Evolutionary conservation across 1,284 basidiomycete species (phyloP), one percentile per base, ranked within the genome.

Genomic region (Puccinia coronata): DNA sequence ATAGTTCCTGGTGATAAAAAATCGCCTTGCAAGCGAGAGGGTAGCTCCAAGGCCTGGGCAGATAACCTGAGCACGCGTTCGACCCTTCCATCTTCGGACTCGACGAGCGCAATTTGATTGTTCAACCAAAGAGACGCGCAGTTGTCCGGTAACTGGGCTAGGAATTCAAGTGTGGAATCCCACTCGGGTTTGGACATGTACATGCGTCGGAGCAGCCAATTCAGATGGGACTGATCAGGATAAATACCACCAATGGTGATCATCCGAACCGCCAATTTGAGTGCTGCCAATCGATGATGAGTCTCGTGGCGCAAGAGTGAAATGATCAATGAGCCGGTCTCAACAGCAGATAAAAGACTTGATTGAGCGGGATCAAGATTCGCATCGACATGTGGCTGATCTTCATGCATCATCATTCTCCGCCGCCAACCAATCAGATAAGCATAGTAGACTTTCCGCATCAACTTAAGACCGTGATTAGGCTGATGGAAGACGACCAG

Each of bases 251-350:
- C 78, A 20, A 71, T 80, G 36, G 69, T 61, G 34, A 80, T 73
- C 78, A 80, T 80, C 65, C 78, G 78, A 20, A 63, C 57, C 14
- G 78, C 78, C 36, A 80, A 53, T 43, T 80, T 71, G 67, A 80
- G 78, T 28, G 67, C 78, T 18, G 53, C 67, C 36, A 73, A 36
- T 49, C 78, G 78, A 49, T 80, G 53, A 72, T 63, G 69, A 49
- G 59, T 51, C 57, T 73, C 61, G 28, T 73, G 69, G n/a, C 55
- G 70, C n/a, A 80, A 72, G 57, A 80, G 55, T 39, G 53, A 59
- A 41, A 80, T 80, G 36, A 80, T 80, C 25, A 72, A 43, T 18
- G 67, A 53, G 18, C 78, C 78, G 25, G 78, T 80, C 28, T 71
- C 55, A 43, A 73, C 71, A 25, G 47, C 51, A 28, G 70, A 67